These are phyloP conservation scores for Tolypocladium tropicale DNA, from an alignment of 2,329 filamentous ascomycete species.

Conservation along the genomic window DNA sequence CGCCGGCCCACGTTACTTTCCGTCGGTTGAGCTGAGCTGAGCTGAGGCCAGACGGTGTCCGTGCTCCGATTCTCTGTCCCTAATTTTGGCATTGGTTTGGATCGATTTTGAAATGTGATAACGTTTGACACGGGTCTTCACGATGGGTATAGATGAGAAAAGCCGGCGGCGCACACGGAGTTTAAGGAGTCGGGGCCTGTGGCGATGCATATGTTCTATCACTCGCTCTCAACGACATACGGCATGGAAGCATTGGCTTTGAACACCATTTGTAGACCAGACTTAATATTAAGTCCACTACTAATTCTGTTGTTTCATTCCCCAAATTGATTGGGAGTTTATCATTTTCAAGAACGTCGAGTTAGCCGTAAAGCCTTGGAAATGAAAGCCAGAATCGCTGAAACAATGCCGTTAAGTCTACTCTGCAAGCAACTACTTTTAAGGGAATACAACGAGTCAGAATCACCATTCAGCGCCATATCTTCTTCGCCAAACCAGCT, in stretches of 20 bases:
- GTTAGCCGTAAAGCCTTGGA: too few species aligned
- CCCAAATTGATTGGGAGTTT: too few species aligned
- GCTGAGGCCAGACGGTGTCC: slow-evolving; percentile 25
- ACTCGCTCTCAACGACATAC: neutral
- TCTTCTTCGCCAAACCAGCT: neutral
- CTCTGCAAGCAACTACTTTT: neutral
- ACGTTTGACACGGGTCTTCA: neutral
- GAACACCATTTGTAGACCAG: neutral
- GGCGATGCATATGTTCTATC: neutral
- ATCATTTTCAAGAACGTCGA: neutral
- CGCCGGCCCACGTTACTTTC: slow-evolving; percentile 77
- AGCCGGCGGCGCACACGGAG: neutral
- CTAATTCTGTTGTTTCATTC: neutral
- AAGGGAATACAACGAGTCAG: neutral
- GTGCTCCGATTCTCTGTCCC: neutral
- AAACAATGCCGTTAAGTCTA: neutral
- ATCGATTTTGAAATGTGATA: neutral
- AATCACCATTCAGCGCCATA: neutral
- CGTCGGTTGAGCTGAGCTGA: slow-evolving; percentile 52
- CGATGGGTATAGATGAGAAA: neutral
- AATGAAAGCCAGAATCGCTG: neutral
- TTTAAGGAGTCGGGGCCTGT: neutral
- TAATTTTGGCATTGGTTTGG: neutral
- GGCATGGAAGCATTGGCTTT: neutral
- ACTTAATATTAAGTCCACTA: neutral